Base-by-base conservation (phyloP, 1,284 basidiomycete genomes). In the Amylostereum chailletii region DNA sequence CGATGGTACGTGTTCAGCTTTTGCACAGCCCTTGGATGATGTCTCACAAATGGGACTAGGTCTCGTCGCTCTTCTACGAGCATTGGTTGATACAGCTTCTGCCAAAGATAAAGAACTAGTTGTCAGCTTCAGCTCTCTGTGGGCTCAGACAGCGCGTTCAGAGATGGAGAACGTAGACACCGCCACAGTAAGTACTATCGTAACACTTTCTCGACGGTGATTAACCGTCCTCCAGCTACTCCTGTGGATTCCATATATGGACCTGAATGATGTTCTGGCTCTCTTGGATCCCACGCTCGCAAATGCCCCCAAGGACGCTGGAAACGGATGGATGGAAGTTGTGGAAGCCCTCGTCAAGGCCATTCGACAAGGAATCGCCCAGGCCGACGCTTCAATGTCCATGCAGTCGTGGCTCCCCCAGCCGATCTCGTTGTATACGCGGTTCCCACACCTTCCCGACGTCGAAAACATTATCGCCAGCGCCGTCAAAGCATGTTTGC, bases 191-290 rank as follows among this genome's bases (percentile, higher is more conserved):
- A 1, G 54, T 52, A 11, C 4, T 34, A 44, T 41, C 11, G 4
- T 32, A 34, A 4, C 2, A 32, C 27, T 11, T 5, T 10, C 39
- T 6, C 5, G 3, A 38, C 27, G 7, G 19, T 9, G 27, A 44
- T 10, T 48, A 5, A 31, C 45, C 41, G 47, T 34, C 27, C 33
- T 49, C 36, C 41, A 58, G 48, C 39, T 48, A 33, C 43, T 58
- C 1, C 54, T 72, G 5, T 83, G 80, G 81, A 65, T 77, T 47
- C 69, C 65, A 46, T 81, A 73, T 53, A 65, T 77, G 55, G 55
- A 55, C 7, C 48, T 58, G 0, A 58, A 64, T 3, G 66, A 68
- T n/a, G 47, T 58, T 6, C 48, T 63, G 11, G 45, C 58, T 37
- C 49, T 69, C 2, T 50, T 70, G 32, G 59, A 65, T 34, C 55